Conservation (phyloP, 2,329 filamentous ascomycete species). For the Aspergillus pseudonomiae region DNA sequence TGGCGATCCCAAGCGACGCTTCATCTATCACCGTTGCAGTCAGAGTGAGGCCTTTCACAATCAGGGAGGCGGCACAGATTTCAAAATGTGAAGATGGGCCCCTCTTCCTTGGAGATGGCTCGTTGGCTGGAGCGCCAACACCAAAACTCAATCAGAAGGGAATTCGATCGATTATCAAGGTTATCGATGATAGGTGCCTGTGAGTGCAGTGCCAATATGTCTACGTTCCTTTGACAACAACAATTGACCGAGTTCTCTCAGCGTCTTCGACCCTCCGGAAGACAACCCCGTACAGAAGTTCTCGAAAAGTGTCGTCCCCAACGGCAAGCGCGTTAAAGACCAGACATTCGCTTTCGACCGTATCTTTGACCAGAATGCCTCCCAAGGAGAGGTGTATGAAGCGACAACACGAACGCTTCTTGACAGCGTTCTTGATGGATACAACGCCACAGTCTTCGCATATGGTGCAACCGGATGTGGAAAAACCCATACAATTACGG, state of each 20-base stretch:
- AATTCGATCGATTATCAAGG: conserved; percentile 89
- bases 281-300: conserved; percentile 90
- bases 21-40: conserved; percentile 58
- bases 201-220: conserved; percentile 53
- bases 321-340: conserved; percentile 92
- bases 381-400: conserved; percentile 93
- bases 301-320: conserved; percentile 75
- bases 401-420: conserved; percentile 85
- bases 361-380: conserved; percentile 93
- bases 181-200: conserved; percentile 95
- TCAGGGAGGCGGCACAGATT: conserved; percentile 93
- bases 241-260: conserved; percentile 43
- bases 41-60: conserved; percentile 70
- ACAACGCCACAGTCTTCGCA: conserved; percentile 98
- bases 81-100: conserved; percentile 75
- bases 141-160: conserved; percentile 86
- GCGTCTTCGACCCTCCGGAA: conserved; percentile 95
- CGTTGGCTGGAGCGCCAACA: conserved; percentile 80
- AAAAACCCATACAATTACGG: conserved; percentile 97
- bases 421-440: conserved; percentile 93
- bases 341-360: conserved; percentile 96
- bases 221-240: background rate
- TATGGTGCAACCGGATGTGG: conserved; percentile 98
- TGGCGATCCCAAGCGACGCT: conserved; percentile 48
- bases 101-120: conserved; percentile 94